Evolutionary conservation across 2,329 filamentous ascomycete species (phyloP), one percentile per base, ranked within the genome.

Genomic region (Xylaria sp.): DNA sequence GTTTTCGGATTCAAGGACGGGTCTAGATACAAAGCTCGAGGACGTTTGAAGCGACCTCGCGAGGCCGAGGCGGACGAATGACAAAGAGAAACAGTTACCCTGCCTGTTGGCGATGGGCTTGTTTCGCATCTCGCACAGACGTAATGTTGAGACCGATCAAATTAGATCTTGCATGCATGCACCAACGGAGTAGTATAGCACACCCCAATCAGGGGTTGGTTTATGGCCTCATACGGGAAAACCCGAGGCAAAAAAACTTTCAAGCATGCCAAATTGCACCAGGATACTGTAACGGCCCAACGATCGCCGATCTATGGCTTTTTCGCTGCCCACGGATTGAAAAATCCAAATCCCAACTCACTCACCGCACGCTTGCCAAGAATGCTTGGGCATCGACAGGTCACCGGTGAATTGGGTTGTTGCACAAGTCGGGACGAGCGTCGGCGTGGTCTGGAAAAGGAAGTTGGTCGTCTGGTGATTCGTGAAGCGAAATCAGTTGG

Each of bases 1-100:
- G 66, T 58, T 19, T 67, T 70, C 61, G 67, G 64, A 8, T 73
- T 72, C 51, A 56, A 60, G 46, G 69, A 69, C 21, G 67, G 47
- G n/a, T 47, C 63, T n/a, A 58, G 56, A 59, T 65, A 62, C 51
- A 58, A 66, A 59, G 54, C 60, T 60, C 58, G 63, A 11, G 54
- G 56, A 4, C 52, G 40, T 19, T 5, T 60, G 31, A 61, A 58
- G 49, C 53, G 49, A 11, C 48, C 29, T 46, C 49, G 38, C 10
- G 31, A 21, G 35, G 25, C 41, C 8, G 47, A 51, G 9, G 17
- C 25, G 35, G 40, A 58, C 55, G 51, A 33, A 15, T 52, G 11
- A 54, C n/a, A 40, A n/a, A 27, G 29, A 37, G 31, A 27, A n/a
- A 3, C n/a, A 31, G 23, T 29, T n/a, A 47, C 23, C n/a, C 27